phyloP scores from a whole-genome alignment of 257 asterid genomes.

The Salvia hispanica region DNA sequence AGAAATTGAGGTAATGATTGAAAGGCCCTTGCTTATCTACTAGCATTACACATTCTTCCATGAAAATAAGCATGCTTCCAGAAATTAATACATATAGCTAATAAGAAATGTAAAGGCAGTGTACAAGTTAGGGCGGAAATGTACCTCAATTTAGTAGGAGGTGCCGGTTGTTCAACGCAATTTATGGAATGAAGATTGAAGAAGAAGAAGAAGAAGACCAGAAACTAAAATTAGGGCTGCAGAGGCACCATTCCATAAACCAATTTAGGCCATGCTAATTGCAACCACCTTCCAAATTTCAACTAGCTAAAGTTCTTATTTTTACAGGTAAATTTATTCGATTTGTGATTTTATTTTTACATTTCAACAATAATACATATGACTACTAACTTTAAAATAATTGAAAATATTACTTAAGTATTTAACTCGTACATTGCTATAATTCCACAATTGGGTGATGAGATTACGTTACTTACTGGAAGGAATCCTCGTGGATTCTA shows the following conservation, averaged over 20 bases:
- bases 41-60: neutral
- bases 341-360: no score
- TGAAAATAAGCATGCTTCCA: neutral
- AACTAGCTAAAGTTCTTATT: no score
- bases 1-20: neutral
- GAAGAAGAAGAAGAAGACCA: neutral
- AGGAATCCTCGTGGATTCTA: no score
- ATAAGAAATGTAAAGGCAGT: neutral
- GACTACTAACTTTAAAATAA: no score
- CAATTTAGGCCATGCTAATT: no score
- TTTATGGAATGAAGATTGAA: neutral
- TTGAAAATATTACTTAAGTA: no score
- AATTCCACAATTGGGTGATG: no score
- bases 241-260: neutral
- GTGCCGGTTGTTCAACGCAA: neutral
- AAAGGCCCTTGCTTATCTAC: neutral
- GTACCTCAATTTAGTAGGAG: neutral
- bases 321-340: no score
- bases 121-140: neutral
- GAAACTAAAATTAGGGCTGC: neutral
- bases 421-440: no score
- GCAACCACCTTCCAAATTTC: no score
- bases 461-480: no score
- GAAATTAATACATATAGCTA: slow-evolving; percentile 18
- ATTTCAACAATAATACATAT: no score